A percentile compares a stretch with the other conserved stretches of the same genome.
phyloP scores from a whole-genome alignment of 2,329 filamentous ascomycete species.

The Rhynchosporium secalis region DNA sequence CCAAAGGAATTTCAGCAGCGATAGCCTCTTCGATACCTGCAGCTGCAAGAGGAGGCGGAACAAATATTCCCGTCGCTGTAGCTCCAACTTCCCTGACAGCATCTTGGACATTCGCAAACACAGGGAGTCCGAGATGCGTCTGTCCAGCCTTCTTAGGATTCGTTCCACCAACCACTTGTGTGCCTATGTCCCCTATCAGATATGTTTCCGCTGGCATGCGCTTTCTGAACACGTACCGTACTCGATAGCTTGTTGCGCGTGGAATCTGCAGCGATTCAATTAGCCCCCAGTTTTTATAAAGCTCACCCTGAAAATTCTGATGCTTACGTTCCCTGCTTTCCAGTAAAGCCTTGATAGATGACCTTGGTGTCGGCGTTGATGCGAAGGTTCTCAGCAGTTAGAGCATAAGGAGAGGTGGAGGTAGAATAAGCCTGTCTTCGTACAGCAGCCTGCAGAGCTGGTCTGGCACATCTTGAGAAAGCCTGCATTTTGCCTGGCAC shows the following conservation, averaged over 20 bases:
- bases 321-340: slow-evolving; percentile 90
- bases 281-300: slow-evolving; percentile 26
- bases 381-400: slow-evolving; percentile 81
- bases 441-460: slow-evolving; percentile 66
- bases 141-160: slow-evolving; percentile 98
- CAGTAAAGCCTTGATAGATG: slow-evolving; percentile 95
- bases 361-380: slow-evolving; percentile 94
- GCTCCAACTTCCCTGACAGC: slow-evolving; percentile 89
- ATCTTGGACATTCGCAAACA: slow-evolving; percentile 87
- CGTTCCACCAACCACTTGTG: slow-evolving; percentile 95
- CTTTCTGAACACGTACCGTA: slow-evolving; percentile 67
- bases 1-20: slow-evolving; percentile 85
- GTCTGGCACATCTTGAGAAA: slow-evolving; percentile 70
- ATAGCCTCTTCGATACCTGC: slow-evolving; percentile 97
- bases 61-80: slow-evolving; percentile 91
- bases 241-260: slow-evolving; percentile 95
- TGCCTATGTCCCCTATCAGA: slow-evolving; percentile 59
- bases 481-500: slow-evolving; percentile 71
- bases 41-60: slow-evolving; percentile 92
- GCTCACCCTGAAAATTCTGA: background rate
- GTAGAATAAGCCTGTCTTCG: slow-evolving; percentile 76
- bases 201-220: slow-evolving; percentile 27
- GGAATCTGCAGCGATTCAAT: slow-evolving; percentile 67
- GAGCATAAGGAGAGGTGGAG: slow-evolving; percentile 65
- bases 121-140: slow-evolving; percentile 85